These are phyloP conservation scores for Dichotomopilus funicola DNA, from an alignment of 2,329 filamentous ascomycete species.

Conservation along the genomic window DNA sequence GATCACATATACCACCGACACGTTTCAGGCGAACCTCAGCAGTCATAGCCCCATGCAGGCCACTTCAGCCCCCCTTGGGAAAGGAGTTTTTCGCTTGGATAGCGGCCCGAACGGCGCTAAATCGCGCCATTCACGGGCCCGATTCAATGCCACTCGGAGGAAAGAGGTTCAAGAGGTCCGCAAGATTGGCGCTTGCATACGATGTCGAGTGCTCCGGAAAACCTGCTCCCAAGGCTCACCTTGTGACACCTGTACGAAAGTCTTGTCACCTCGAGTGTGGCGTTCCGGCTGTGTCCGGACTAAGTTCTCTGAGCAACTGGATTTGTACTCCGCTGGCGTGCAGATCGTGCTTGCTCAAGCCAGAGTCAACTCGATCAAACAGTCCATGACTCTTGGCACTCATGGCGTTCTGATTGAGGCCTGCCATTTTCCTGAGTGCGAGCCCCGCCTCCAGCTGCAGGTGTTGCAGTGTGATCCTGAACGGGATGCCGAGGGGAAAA, in stretches of 20 bases:
- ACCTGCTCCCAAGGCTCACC: conserved; percentile 59
- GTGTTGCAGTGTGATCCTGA: conserved; percentile 35
- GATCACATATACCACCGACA: conserved; percentile 43
- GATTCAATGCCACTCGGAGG: conserved; percentile 51
- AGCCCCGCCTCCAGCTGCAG: conserved; percentile 39
- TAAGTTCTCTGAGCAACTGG: conserved; percentile 54
- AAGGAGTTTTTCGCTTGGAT: conserved; percentile 50
- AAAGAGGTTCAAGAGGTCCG: conserved; percentile 61
- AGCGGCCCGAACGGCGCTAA: conserved; percentile 41
- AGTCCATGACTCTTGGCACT: conserved; percentile 42
- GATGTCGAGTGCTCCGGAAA: conserved; percentile 60
- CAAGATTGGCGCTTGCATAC: conserved; percentile 58
- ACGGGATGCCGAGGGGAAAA: conserved; percentile 29
- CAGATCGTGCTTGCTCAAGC: conserved; percentile 57
- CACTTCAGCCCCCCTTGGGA: conserved; percentile 26
- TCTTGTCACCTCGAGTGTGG: conserved; percentile 59
- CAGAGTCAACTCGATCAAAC: conserved; percentile 50
- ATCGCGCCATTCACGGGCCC: conserved; percentile 48
- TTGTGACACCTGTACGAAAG: conserved; percentile 57
- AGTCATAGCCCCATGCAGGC: conserved; percentile 17
- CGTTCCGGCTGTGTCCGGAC: conserved; percentile 57
- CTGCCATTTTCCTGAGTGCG: conserved; percentile 49
- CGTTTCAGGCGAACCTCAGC: conserved; percentile 25
- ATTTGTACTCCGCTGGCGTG: conserved; percentile 57
- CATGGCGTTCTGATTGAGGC: conserved; percentile 48